Evolutionary conservation across 2,329 filamentous ascomycete species (phyloP).

Genomic region (Fusarium pininemorale): DNA sequence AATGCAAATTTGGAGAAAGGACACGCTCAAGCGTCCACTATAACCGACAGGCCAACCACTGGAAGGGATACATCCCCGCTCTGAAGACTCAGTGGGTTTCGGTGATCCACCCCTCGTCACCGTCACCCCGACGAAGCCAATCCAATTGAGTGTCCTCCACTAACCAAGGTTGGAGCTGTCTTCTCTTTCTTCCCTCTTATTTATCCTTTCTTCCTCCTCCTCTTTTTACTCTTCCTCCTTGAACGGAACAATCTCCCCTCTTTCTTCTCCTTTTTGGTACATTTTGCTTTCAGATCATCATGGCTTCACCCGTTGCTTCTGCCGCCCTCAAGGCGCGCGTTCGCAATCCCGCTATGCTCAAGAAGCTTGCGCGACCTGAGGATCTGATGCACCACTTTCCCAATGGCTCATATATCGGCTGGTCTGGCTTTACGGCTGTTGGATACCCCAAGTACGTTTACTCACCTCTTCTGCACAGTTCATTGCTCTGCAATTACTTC

Average conservation of each 20-base stretch:
- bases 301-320: slow-evolving; percentile 68
- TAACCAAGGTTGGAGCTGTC: slow-evolving; percentile 27
- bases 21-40: not conserved
- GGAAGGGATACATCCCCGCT: slow-evolving; percentile 14
- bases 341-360: slow-evolving; percentile 78
- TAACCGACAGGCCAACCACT: slow-evolving; percentile 17
- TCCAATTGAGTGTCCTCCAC: not conserved
- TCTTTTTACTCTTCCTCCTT: not conserved
- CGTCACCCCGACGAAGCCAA: slow-evolving; percentile 24
- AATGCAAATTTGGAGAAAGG: slow-evolving; percentile 27
- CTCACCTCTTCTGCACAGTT: not conserved
- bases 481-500: not conserved
- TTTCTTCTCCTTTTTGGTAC: slow-evolving; percentile 16
- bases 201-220: slow-evolving; percentile 15
- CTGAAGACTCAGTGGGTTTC: slow-evolving; percentile 9
- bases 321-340: slow-evolving; percentile 80
- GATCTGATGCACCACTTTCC: slow-evolving; percentile 85
- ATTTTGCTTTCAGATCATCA: slow-evolving; percentile 38
- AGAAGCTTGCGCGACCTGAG: slow-evolving; percentile 81
- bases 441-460: slow-evolving; percentile 77
- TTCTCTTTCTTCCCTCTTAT: slow-evolving; percentile 21
- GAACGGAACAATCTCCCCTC: slow-evolving; percentile 33
- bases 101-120: slow-evolving; percentile 38
- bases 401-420: slow-evolving; percentile 86
- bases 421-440: slow-evolving; percentile 91